Conservation (phyloP, 2,329 filamentous ascomycete species). For the Cordyceps tenuipes region DNA sequence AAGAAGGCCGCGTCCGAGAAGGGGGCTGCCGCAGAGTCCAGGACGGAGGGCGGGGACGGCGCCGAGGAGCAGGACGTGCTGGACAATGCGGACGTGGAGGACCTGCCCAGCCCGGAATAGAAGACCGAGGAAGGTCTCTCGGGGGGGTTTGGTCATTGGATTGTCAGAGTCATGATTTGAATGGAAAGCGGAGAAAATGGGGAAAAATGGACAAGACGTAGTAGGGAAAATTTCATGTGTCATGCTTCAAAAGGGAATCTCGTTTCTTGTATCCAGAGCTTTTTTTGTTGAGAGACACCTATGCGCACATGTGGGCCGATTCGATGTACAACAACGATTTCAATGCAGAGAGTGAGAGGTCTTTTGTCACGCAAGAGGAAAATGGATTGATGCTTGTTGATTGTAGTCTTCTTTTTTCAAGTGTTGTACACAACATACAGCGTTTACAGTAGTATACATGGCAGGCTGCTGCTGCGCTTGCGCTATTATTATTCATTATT, state of each 20-base stretch:
- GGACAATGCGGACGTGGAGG: constrained; percentile 22
- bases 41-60: constrained; percentile 4
- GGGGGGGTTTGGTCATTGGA: background rate
- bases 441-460: background rate
- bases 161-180: constrained; percentile 1
- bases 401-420: background rate
- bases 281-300: background rate
- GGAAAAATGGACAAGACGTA: constrained; percentile 8
- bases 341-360: no score
- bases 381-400: no score
- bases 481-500: background rate
- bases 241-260: background rate
- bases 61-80: background rate
- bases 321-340: constrained; percentile 12
- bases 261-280: background rate
- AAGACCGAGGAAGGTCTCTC: constrained; percentile 3
- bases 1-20: constrained; percentile 17
- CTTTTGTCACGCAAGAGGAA: no score
- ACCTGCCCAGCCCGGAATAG: constrained; percentile 29
- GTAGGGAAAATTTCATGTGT: background rate
- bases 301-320: background rate
- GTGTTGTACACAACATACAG: background rate
- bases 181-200: background rate
- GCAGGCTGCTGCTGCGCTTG: background rate
- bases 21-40: constrained; percentile 11